Conservation (phyloP, 1,284 basidiomycete genomes). For the Ceratobasidium sp. region DNA sequence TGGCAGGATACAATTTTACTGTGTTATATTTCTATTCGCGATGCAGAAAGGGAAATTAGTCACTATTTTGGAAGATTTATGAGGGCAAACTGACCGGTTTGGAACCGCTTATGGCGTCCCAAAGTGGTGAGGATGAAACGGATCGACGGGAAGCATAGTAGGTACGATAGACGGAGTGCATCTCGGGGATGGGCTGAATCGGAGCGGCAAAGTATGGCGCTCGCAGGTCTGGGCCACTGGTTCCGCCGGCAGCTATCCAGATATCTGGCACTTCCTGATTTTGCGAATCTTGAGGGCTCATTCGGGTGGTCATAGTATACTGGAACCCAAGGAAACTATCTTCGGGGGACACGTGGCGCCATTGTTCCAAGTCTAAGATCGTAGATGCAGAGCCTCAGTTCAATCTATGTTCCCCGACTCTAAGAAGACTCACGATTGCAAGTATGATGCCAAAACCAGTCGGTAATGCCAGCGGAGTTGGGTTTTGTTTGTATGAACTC, state of each 20-base stretch:
- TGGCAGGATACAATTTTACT: no score
- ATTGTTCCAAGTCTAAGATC: background rate
- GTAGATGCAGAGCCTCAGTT: background rate
- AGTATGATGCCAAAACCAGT: background rate
- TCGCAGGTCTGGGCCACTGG: background rate
- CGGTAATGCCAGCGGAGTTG: background rate
- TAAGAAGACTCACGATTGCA: background rate
- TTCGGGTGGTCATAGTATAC: background rate
- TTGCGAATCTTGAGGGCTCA: background rate
- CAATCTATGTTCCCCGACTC: no score
- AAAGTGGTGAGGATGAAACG: background rate
- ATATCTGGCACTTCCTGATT: background rate
- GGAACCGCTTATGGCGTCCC: conserved; percentile 2
- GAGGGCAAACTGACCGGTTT: background rate
- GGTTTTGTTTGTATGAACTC: background rate
- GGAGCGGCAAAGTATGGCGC: background rate
- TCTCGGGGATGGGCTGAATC: background rate
- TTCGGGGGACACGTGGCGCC: background rate
- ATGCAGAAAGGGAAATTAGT: background rate
- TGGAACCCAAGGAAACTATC: no score
- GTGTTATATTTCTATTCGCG: no score
- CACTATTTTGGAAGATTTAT: background rate
- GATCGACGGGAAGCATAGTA: background rate
- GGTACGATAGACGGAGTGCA: background rate
- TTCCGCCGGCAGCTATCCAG: background rate